Evolutionary conservation across 225 moss, liverwort and hornwort species (phyloP), one percentile per base, ranked within the genome.

Genomic region (Bryum argenteum): DNA sequence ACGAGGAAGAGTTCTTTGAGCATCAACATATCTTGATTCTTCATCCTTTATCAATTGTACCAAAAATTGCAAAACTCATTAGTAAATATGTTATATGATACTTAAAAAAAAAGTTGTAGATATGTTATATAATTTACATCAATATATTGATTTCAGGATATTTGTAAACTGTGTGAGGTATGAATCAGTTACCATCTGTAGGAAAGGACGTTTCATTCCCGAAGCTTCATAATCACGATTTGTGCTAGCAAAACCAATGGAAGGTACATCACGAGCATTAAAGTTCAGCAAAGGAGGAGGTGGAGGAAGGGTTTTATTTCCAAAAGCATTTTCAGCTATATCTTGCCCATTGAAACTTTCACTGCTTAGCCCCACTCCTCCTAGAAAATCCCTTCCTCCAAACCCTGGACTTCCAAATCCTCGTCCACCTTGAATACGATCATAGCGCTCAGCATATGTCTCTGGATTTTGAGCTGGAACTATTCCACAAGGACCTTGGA

Each of bases 381-480:
- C 78, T 18, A 61, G 8, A 45, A 82, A 78, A 47, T 83, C 83
- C 8, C 72, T 47, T 11, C 55, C 73, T 18, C 78, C 83, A 71
- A 83, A 81, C 26, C 47, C 54, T 2, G 7, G 51, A 70, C 58
- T 78, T 16, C 78, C 80, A 75, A 73, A 87, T 2, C 76, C 78
- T 1, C 50, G 66, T 4, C 83, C 76, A 10, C 83, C 53, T 71
- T 87, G 87, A 26, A 87, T 63, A 17, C 80, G 72, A 45, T 87
- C 83, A 44, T 80, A 87, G 0, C 75, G 78, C 11, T 87, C 83
- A 0, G 67, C 78, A 70, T 81, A 83, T 0, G 83, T 81, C 67
- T 87, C 83, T 0, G 28, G 8, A 6, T 67, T 79, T 9, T 74
- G 79, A 9, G 14, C 42, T 23, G 65, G 24, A 13, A 72, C 0